Evolutionary conservation across 768 basidiomycete genomes (phyloP).

Genomic region (Pleurotus cornucopiae): DNA sequence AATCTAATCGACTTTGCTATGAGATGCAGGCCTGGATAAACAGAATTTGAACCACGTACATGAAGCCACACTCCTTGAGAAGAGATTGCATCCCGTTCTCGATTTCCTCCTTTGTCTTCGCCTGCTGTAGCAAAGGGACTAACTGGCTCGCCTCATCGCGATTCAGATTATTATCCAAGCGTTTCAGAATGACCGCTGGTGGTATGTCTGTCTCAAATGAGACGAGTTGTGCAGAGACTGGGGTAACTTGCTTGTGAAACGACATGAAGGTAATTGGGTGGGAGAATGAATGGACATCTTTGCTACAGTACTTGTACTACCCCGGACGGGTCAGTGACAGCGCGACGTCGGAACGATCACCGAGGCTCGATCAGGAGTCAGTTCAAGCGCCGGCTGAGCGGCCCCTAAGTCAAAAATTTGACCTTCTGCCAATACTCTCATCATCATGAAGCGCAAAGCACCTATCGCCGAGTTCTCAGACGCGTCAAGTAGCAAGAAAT

Average conservation of each 20-base stretch:
- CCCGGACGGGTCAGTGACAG: too few species aligned
- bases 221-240: conserved; percentile 36
- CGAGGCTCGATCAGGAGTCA: too few species aligned
- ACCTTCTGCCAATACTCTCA: not conserved
- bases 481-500: not conserved
- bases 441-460: conserved; percentile 3
- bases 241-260: conserved; percentile 16
- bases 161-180: conserved; percentile 39
- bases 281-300: too few species aligned
- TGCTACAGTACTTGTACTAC: not conserved
- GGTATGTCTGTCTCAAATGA: conserved; percentile 37
- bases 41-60: conserved; percentile 27
- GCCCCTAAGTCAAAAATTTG: not conserved
- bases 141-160: conserved; percentile 28
- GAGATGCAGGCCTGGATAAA: not conserved
- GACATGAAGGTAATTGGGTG: not conserved
- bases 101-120: conserved; percentile 33
- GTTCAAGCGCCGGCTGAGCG: not conserved
- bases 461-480: not conserved
- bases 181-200: conserved; percentile 35
- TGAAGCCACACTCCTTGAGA: conserved; percentile 33
- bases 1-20: conserved; percentile 24
- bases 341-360: too few species aligned
- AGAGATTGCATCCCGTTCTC: conserved; percentile 25
- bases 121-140: conserved; percentile 17